Percentiles rank a stretch among this genome's conserved stretches.
phyloP scores from a whole-genome alignment of 1,284 basidiomycete species.

The Ustilago xerochloae region DNA sequence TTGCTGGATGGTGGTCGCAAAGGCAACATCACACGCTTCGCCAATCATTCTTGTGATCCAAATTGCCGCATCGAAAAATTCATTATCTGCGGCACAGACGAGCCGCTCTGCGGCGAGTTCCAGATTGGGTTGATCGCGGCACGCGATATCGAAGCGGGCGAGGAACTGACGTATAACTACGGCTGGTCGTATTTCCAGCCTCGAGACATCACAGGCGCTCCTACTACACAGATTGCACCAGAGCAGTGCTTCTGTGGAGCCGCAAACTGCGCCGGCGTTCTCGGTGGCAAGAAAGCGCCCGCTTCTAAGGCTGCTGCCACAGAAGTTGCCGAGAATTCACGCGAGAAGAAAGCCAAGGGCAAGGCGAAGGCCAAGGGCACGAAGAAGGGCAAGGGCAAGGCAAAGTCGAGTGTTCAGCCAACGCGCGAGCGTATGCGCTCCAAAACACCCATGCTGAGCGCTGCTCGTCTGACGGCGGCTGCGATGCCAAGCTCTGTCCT shows the following conservation, averaged over 20 bases:
- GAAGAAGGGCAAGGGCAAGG: constrained; percentile 18
- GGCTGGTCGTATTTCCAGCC: constrained; percentile 59
- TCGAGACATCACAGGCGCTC: constrained; percentile 49
- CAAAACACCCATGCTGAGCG: constrained; percentile 28
- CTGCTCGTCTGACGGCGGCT: constrained; percentile 19
- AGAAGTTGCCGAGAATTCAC: constrained; percentile 12
- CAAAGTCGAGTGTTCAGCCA: constrained; percentile 5
- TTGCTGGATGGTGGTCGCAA: constrained; percentile 60
- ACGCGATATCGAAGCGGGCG: constrained; percentile 60
- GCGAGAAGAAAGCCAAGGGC: constrained; percentile 32
- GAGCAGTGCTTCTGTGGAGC: constrained; percentile 58
- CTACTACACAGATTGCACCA: constrained; percentile 21
- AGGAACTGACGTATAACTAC: constrained; percentile 65
- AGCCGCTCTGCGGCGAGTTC: constrained; percentile 58
- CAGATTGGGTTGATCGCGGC: constrained; percentile 62
- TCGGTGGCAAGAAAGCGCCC: constrained; percentile 56
- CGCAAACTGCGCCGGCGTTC: constrained; percentile 52
- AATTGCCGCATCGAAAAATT: constrained; percentile 65
- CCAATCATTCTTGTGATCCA: constrained; percentile 64
- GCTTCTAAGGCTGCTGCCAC: constrained; percentile 2
- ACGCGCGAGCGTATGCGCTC: constrained; percentile 18
- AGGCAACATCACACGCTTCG: constrained; percentile 63
- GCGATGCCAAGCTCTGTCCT: constrained; percentile 19
- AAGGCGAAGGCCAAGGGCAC: constrained; percentile 21
- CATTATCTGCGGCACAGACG: constrained; percentile 61